Conservation (phyloP, 345 rosid species). For the Fremontodendron californicum region DNA sequence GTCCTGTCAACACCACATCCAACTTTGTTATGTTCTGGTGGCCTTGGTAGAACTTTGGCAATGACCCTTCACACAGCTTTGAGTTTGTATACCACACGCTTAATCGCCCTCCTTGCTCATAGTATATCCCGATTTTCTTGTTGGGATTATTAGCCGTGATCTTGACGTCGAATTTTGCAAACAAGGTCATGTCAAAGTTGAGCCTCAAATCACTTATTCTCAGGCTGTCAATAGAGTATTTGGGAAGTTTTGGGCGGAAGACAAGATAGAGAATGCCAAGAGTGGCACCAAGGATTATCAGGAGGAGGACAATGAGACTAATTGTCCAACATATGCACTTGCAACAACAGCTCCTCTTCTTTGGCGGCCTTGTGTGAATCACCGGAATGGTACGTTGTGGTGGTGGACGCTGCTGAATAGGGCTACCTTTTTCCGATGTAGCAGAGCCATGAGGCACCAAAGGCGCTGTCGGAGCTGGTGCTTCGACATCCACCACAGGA, state of each 20-base stretch:
- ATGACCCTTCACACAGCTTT: conserved; percentile 63
- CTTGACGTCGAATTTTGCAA: conserved; percentile 64
- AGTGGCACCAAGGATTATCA: conserved; percentile 41
- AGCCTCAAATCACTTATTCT: conserved; percentile 62
- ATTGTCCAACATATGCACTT: conserved; percentile 61
- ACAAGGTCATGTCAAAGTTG: conserved; percentile 56
- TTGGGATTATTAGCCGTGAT: conserved; percentile 84
- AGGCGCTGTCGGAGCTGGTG: conserved; percentile 30
- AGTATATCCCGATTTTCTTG: conserved; percentile 73
- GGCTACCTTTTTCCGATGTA: conserved; percentile 27
- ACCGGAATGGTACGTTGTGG: conserved; percentile 21
- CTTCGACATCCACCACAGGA: conserved; percentile 39
- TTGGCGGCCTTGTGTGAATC: conserved; percentile 22
- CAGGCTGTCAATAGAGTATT: conserved; percentile 61
- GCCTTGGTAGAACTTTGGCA: conserved; percentile 85
- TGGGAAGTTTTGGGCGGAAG: conserved; percentile 72
- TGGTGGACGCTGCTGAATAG: conserved; percentile 7
- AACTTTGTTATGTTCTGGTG: conserved; percentile 67
- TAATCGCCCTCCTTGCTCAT: conserved; percentile 60
- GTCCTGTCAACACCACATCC: conserved; percentile 53
- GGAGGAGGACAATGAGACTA: conserved; percentile 38
- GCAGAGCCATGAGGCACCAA: conserved; percentile 27
- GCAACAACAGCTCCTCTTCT: conserved; percentile 45
- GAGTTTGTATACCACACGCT: conserved; percentile 64
- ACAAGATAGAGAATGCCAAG: conserved; percentile 55